Evolutionary conservation across 306 rosid species (phyloP), one percentile per base, ranked within the genome.

Genomic region (Glycyrrhiza uralensis): DNA sequence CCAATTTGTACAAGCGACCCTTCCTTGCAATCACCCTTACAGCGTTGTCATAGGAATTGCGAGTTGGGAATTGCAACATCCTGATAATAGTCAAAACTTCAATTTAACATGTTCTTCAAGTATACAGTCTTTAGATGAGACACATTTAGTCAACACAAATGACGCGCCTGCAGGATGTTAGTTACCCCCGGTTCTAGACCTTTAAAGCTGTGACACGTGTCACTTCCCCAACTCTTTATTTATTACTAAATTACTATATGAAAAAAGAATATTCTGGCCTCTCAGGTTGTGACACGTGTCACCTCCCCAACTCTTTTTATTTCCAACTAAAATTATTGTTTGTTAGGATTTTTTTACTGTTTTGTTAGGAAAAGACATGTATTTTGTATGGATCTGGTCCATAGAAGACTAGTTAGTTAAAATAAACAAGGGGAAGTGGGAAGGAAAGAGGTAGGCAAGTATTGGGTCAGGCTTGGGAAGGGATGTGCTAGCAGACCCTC

Each of bases 11-110:
- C 65, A 79, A 13, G 39, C 83, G 87, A 35, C 87, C 88, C 66
- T 78, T 78, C 82, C 54, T 78, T 20, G 2, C 7, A 39, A 81
- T 46, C 67, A 23, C 19, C 63, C 59, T 85, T 8, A 51, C 0
- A 49, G 93, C 99, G 19, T 74, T 75, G 5, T 77, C 79, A 64
- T 19, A 83, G 7, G 73, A 82, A 17, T 11, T 0, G 5, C 15
- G 65, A 14, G 89, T 82, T 32, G 66, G 81, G 78, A 95, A 95
- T 51, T 88, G 92, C 81, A 91, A 60, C 84, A 91, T 29, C 93
- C 96, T 95, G 88, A 59, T 60, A n/a, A 73, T 46, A 82, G 32
- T 44, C 69, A 76, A 42, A 79, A 65, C 20, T 45, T 64, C 38
- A 35, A 57, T 44, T 32, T 26, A 70, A 70, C 61, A 41, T 19